These are phyloP conservation scores for Antrodiella citrinella DNA, from an alignment of 768 basidiomycete genomes.

Conservation along the genomic window DNA sequence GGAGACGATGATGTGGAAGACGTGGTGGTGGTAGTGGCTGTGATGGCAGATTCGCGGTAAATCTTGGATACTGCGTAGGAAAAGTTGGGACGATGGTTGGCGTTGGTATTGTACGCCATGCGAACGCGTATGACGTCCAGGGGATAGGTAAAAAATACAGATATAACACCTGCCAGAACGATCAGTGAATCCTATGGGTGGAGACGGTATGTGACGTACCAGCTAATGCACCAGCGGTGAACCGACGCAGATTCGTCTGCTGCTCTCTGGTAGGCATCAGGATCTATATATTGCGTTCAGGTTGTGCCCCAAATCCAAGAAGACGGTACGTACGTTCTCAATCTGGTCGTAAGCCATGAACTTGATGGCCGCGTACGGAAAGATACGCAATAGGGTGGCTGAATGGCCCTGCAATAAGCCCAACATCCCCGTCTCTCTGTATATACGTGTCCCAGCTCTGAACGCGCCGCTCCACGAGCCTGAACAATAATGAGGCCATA, in stretches of 20 bases:
- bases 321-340: constrained; percentile 47
- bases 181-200: not conserved
- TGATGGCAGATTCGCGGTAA: constrained; percentile 52
- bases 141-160: constrained; percentile 91
- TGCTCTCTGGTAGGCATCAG: constrained; percentile 78
- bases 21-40: constrained; percentile 26
- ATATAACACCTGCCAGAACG: constrained; percentile 70
- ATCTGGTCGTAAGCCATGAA: constrained; percentile 94
- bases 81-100: constrained; percentile 39
- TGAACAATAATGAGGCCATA: constrained; percentile 21
- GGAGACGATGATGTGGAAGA: constrained; percentile 13
- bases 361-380: constrained; percentile 95
- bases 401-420: constrained; percentile 96
- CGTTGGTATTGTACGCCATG: constrained; percentile 75
- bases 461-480: constrained; percentile 86
- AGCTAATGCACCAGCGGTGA: constrained; percentile 80
- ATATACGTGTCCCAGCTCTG: constrained; percentile 68
- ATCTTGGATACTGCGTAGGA: constrained; percentile 51
- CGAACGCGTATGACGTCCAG: constrained; percentile 93
- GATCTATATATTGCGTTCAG: constrained; percentile 41
- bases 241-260: constrained; percentile 75
- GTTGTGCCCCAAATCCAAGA: no score
- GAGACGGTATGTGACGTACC: constrained; percentile 40
- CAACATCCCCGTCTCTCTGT: constrained; percentile 53
- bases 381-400: constrained; percentile 86